Evolutionary conservation across 257 asterid genomes (phyloP).

Genomic region (Solanum ossicruentum): DNA sequence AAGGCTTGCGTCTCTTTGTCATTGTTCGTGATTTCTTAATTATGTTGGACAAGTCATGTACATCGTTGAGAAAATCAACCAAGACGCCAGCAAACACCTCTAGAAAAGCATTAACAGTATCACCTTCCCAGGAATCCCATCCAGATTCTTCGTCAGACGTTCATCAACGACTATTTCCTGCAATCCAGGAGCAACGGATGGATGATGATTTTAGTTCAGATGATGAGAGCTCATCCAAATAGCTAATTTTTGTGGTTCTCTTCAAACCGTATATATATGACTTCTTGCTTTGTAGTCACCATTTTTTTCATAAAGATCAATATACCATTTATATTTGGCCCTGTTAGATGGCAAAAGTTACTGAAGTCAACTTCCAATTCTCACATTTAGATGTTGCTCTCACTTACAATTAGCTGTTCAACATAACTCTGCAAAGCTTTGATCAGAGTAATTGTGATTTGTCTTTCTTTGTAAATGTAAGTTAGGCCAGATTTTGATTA

Average conservation of each 20-base stretch:
- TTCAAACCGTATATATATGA: neutral
- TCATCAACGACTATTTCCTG: slow-evolving; percentile 46
- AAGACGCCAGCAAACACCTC: slow-evolving; percentile 22
- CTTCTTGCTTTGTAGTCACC: neutral
- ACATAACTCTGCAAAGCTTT: neutral
- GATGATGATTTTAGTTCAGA: slow-evolving; percentile 57
- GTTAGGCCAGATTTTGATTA: slow-evolving; percentile 9
- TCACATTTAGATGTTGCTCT: neutral
- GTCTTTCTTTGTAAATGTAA: neutral
- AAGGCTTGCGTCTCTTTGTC: slow-evolving; percentile 50
- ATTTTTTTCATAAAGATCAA: neutral
- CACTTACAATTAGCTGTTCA: neutral
- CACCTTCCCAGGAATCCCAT: slow-evolving; percentile 36
- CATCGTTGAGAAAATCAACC: slow-evolving; percentile 29
- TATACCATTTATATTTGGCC: neutral
- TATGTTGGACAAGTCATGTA: slow-evolving; percentile 62
- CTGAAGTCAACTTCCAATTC: neutral
- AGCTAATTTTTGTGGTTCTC: neutral
- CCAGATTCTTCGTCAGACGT: slow-evolving; percentile 33
- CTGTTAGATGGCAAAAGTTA: neutral
- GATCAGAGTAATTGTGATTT: neutral
- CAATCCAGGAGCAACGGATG: slow-evolving; percentile 41
- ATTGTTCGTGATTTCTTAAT: slow-evolving; percentile 64
- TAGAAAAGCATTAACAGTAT: slow-evolving; percentile 17
- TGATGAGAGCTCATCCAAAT: slow-evolving; percentile 26